Percentiles rank a stretch among this genome's conserved stretches.
phyloP scores from a whole-genome alignment of 768 basidiomycete genomes.

The Mycena venus region DNA sequence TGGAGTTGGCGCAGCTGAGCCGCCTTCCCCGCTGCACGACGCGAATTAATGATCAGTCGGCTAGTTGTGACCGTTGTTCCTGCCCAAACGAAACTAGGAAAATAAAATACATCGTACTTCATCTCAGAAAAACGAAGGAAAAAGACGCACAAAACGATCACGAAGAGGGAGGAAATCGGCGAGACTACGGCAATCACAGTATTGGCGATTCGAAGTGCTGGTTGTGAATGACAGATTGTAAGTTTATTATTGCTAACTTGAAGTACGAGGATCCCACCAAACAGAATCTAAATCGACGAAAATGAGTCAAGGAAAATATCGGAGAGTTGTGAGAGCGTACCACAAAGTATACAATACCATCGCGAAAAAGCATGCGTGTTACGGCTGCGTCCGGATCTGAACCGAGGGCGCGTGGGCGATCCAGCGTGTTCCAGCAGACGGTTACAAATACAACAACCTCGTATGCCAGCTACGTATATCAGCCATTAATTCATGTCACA shows the following conservation, averaged over 20 bases:
- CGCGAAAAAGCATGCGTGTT: conserved; percentile 5
- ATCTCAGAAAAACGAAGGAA: background rate
- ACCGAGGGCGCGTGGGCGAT: conserved; percentile 33
- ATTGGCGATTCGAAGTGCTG: conserved; percentile 16
- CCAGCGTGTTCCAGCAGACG: conserved; percentile 45
- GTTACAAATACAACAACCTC: conserved; percentile 46
- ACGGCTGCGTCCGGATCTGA: background rate
- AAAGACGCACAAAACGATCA: conserved; percentile 20
- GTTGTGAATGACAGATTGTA: background rate
- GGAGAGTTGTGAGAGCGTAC: background rate
- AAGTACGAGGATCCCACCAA: background rate
- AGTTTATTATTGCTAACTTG: background rate
- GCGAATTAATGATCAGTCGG: conserved; percentile 21
- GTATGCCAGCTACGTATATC: conserved; percentile 44
- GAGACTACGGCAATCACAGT: conserved; percentile 10
- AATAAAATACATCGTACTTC: too few species aligned
- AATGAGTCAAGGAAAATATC: too few species aligned
- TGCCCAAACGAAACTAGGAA: conserved; percentile 18
- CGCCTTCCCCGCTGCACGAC: background rate
- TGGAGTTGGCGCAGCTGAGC: too few species aligned
- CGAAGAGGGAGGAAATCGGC: conserved; percentile 12
- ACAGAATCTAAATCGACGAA: background rate
- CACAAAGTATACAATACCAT: conserved; percentile 16
- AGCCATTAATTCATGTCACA: too few species aligned
- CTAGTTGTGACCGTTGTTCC: background rate